Conservation (phyloP, 1,284 basidiomycete genomes). For the Heterobasidion parviporum region DNA sequence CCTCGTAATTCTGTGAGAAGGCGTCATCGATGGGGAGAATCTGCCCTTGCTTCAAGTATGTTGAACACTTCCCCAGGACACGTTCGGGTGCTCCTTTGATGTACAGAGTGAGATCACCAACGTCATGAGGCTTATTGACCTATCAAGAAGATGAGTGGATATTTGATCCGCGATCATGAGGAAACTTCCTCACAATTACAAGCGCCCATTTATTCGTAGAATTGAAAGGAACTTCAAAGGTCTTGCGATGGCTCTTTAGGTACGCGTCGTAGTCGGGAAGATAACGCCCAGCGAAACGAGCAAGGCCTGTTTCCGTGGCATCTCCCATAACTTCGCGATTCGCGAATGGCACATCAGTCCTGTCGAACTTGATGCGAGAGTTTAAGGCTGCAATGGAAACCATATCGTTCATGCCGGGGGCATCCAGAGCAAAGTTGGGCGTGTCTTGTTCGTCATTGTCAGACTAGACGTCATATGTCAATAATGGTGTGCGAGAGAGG, state of each 20-base stretch:
- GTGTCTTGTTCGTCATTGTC: constrained; percentile 57
- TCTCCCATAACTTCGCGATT: constrained; percentile 57
- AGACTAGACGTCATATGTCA: constrained; percentile 26
- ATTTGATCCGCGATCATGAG: neutral
- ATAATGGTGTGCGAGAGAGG: neutral
- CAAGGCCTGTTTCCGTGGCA: constrained; percentile 62
- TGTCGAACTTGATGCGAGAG: constrained; percentile 63
- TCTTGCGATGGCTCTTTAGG: constrained; percentile 42
- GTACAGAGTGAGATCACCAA: constrained; percentile 41
- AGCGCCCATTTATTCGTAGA: constrained; percentile 67
- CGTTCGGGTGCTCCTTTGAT: constrained; percentile 67
- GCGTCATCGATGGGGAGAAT: constrained; percentile 42
- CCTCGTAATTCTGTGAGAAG: constrained; percentile 46
- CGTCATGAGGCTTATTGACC: constrained; percentile 45
- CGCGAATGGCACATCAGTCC: constrained; percentile 53
- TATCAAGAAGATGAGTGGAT: constrained; percentile 14
- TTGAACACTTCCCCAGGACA: constrained; percentile 54
- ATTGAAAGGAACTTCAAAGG: constrained; percentile 67
- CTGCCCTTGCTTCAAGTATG: constrained; percentile 46
- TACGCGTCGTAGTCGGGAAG: constrained; percentile 46
- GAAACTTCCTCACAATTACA: constrained; percentile 40
- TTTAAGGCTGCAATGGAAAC: constrained; percentile 58
- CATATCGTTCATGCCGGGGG: constrained; percentile 53
- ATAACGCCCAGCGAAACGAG: constrained; percentile 53
- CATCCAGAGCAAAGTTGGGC: constrained; percentile 37